phyloP scores from a whole-genome alignment of 306 rosid genomes.

The Abrus precatorius region DNA sequence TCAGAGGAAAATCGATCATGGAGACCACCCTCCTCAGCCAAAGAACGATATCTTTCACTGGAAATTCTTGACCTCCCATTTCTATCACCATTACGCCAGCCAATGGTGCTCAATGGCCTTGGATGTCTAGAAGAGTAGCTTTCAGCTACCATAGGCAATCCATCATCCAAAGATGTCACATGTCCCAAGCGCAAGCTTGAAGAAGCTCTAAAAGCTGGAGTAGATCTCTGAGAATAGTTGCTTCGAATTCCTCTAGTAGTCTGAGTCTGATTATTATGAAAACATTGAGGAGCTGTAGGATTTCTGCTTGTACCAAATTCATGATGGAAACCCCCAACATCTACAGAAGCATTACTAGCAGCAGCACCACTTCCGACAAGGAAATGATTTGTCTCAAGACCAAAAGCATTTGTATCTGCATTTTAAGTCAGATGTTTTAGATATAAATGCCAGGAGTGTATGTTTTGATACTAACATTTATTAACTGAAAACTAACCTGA shows the following conservation, averaged over 20 bases:
- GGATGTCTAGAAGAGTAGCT: conserved; percentile 70
- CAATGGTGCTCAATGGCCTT: conserved; percentile 58
- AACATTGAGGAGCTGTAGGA: conserved; percentile 62
- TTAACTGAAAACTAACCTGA: conserved; percentile 61
- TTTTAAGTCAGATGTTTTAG: conserved; percentile 33
- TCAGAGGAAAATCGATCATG: conserved; percentile 66
- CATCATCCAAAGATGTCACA: conserved; percentile 67
- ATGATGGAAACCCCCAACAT: conserved; percentile 69
- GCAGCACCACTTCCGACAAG: conserved; percentile 66
- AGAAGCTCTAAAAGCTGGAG: conserved; percentile 71
- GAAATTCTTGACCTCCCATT: conserved; percentile 78
- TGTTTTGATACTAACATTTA: background rate
- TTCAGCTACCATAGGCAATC: conserved; percentile 68
- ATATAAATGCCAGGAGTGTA: conserved; percentile 28
- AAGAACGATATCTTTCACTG: conserved; percentile 60
- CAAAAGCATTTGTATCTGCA: conserved; percentile 68
- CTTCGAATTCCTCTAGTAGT: conserved; percentile 71
- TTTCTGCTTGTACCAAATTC: conserved; percentile 64
- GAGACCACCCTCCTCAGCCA: conserved; percentile 59
- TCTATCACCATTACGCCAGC: conserved; percentile 75
- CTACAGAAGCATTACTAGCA: conserved; percentile 62
- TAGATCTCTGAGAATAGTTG: conserved; percentile 71
- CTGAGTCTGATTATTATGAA: conserved; percentile 60
- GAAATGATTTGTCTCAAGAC: conserved; percentile 66
- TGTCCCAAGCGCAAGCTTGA: conserved; percentile 73